Base-by-base conservation (phyloP, 805 yeast genomes). In the Wickerhamomyces alni region DNA sequence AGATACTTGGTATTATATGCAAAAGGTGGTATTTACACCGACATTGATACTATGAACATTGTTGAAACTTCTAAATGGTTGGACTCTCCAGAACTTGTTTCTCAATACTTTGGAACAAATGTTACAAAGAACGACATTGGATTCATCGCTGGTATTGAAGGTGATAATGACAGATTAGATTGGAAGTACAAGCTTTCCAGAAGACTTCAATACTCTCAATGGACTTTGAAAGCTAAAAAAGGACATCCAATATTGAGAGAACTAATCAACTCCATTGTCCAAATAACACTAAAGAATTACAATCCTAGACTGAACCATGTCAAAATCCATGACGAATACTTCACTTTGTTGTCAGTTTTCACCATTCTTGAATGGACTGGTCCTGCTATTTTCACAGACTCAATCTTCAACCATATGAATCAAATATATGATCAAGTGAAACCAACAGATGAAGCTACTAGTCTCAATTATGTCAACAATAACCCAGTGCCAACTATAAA, bases 21-120 rank as follows among this genome's bases (percentile, higher is more conserved):
- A 4, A 57, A 61, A 34, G 84, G 84, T 35, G 84, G 84, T n/a
- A 68, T 74, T 11, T 78, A 78, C 50, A 71, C 81, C 4, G 83
- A 78, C 52, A 73, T 77, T 27, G 84, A 78, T 52, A 77, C 82
- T 1, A 63, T 16, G 7, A 39, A 42, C 61, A 42, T 71, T 77
- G 19, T 63, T 72, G 38, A 76, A 69, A 42, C 80, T 80, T 1
- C 67, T 76, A 36, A 75, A 75, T 8, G 69, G 74, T 37, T 77
- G 83, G 84, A 70, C 75, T 38, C 33, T 10, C 21, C 21, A 17
- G 33, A 30, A 8, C 11, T 18, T 11, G 10, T 30, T 6, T 9
- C n/a, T 11, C 4, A 11, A 6, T 18, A 17, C 11, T 30, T 30
- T 30, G 33, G 33, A n/a, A 4, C 22, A 30, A 30, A 78, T 77